Conservation (phyloP, 169 alveolate genomes). For the Theileria luwenshuni region DNA sequence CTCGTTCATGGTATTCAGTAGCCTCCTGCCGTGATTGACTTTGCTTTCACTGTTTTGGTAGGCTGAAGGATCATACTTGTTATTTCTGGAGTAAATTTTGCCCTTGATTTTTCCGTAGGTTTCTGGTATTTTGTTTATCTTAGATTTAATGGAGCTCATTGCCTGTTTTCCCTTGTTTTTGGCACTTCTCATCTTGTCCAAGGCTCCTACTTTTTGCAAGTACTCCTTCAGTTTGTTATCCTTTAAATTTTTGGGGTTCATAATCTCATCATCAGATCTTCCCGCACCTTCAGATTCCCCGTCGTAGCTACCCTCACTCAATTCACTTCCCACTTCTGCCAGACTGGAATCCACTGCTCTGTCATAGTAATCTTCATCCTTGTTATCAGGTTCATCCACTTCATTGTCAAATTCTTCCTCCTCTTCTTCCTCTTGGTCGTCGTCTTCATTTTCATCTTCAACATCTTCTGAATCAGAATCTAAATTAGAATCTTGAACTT, state of each 20-base stretch:
- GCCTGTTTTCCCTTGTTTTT: not conserved
- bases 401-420: conserved; percentile 26
- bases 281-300: not conserved
- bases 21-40: not conserved
- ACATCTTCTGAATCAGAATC: not conserved
- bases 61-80: not conserved
- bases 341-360: not conserved
- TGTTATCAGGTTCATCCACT: conserved; percentile 3
- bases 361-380: conserved; percentile 9
- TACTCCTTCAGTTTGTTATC: conserved; percentile 15
- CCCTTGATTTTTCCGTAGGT: conserved; percentile 7
- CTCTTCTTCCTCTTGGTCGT: conserved; percentile 28
- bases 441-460: conserved; percentile 24
- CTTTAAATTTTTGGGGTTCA: conserved; percentile 10
- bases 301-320: conserved; percentile 2
- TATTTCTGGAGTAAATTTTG: not conserved
- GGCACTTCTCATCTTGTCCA: conserved; percentile 23
- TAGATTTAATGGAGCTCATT: conserved; percentile 1
- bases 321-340: not conserved
- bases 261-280: not conserved
- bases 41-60: not conserved
- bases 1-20: not conserved
- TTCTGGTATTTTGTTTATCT: not conserved
- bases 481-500: not conserved
- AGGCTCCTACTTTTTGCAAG: conserved; percentile 16